Evolutionary conservation across 148 eudicot genomes (phyloP).

Genomic region (Vaccinium vitisidaea): DNA sequence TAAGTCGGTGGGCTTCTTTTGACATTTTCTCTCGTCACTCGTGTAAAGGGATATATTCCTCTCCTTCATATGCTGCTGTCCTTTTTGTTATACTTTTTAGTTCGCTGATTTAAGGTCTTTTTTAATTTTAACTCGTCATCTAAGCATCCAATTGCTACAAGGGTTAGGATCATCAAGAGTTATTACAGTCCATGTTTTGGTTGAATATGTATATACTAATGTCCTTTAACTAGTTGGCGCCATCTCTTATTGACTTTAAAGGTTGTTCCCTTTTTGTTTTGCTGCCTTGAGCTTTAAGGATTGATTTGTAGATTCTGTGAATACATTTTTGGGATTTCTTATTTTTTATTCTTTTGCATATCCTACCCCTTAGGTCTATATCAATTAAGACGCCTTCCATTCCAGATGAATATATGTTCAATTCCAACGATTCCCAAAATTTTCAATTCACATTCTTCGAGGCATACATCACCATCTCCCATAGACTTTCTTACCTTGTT

Average conservation of each 20-base stretch:
- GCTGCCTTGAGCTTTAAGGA: background rate
- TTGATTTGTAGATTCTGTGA: background rate
- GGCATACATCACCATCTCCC: background rate
- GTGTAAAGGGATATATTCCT: background rate
- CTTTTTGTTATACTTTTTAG: background rate
- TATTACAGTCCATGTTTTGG: background rate
- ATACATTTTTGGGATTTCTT: background rate
- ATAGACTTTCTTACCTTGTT: background rate
- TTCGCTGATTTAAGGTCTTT: conserved; percentile 4
- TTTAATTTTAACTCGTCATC: background rate
- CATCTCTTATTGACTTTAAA: background rate
- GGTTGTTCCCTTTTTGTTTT: background rate
- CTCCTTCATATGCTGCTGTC: background rate
- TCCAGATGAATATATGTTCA: background rate
- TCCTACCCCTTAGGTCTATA: background rate
- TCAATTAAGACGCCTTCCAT: background rate
- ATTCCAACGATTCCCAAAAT: background rate
- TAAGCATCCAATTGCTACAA: background rate
- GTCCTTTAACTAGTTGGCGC: background rate
- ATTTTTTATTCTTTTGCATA: background rate
- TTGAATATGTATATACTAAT: background rate
- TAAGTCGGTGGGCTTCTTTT: background rate
- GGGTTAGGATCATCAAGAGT: background rate
- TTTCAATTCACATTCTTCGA: background rate
- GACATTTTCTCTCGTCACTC: background rate